Evolutionary conservation across 129 eudicot genomes (phyloP), one percentile per base, ranked within the genome.

Genomic region (Helichrysum umbraculigerum): DNA sequence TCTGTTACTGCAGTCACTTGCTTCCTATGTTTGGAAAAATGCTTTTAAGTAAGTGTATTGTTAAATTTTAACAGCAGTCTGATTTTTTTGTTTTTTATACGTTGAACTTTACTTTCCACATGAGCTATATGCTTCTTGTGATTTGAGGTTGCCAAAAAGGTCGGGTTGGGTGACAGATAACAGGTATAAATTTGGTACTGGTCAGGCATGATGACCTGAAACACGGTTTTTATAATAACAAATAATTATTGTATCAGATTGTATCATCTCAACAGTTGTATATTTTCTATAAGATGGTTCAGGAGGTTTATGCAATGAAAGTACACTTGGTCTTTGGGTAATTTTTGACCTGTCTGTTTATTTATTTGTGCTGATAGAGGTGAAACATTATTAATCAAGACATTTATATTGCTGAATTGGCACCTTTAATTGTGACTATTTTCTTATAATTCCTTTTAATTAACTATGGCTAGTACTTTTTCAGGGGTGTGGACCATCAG

Each of bases 401-500:
- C 68, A 30, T 0, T 64, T 14, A 44, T 44, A 44, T 44, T 12
- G 17, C 5, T 44, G 17, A 44, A 47, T 47, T 47, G 54, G 17
- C n/a, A 47, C 29, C 62, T 57, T 14, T 6, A n/a, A 30, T 50
- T 29, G 28, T 29, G 21, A 19, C 4, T 34, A 4, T 17, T 63
- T 41, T 12, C 9, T 34, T 12, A 21, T 76, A 10, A 54, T 6
- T 68, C 9, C 1, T 35, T 1, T 61, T 7, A 58, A n/a, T 44
- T 41, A 32, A 22, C 12, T 2, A 37, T 8, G 32, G 21, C 37
- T 70, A 59, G n/a, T 68, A 9, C 19, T 66, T 68, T 72, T 64
- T 50, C 76, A 91, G 97, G 90, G 97, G 88, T 54, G 97, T 88
- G 64, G 98, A 94, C 82, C 98, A 94, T 78, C 96, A 94, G 79